Evolutionary conservation across 768 basidiomycete species (phyloP).

Genomic region (Strobilomyces confusus): DNA sequence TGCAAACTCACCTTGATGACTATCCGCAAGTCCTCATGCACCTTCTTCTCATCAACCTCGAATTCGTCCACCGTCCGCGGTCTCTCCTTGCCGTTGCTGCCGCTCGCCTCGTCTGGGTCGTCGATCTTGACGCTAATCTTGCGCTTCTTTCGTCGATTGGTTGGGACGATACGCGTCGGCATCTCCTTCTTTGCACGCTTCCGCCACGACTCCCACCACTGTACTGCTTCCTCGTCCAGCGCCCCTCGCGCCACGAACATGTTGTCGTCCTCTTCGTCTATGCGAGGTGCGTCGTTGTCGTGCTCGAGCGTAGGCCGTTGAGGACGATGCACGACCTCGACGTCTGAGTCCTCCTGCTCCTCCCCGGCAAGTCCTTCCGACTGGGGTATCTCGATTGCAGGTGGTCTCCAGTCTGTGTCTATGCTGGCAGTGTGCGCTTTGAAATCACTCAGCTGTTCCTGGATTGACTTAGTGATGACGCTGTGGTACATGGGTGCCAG

Average conservation of each 20-base stretch:
- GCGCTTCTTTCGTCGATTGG: constrained; percentile 39
- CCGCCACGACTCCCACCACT: constrained; percentile 75
- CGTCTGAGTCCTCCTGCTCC: constrained; percentile 29
- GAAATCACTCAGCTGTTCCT: constrained; percentile 83
- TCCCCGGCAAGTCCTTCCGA: constrained; percentile 23
- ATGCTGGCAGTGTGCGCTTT: constrained; percentile 60
- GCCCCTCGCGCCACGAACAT: constrained; percentile 33
- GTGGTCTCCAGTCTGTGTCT: constrained; percentile 40
- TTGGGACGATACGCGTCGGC: constrained; percentile 24
- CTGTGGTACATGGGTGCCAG: constrained; percentile 62
- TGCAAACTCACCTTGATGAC: constrained; percentile 71
- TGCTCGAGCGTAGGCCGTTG: constrained; percentile 9
- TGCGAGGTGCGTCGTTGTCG: constrained; percentile 23
- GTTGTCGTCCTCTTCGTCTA: constrained; percentile 24
- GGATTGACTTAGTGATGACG: constrained; percentile 75
- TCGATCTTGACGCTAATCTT: constrained; percentile 34
- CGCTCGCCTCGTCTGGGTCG: constrained; percentile 20
- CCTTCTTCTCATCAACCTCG: constrained; percentile 57
- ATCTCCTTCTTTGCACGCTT: constrained; percentile 40
- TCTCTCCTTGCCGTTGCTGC: constrained; percentile 36
- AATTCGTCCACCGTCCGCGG: constrained; percentile 58
- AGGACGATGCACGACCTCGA: constrained; percentile 17
- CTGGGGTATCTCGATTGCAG: constrained; percentile 19
- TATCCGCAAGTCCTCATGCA: constrained; percentile 87
- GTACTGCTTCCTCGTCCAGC: constrained; percentile 45